phyloP scores from a whole-genome alignment of 2,329 filamentous ascomycete genomes.

The Teratosphaeria destructans region DNA sequence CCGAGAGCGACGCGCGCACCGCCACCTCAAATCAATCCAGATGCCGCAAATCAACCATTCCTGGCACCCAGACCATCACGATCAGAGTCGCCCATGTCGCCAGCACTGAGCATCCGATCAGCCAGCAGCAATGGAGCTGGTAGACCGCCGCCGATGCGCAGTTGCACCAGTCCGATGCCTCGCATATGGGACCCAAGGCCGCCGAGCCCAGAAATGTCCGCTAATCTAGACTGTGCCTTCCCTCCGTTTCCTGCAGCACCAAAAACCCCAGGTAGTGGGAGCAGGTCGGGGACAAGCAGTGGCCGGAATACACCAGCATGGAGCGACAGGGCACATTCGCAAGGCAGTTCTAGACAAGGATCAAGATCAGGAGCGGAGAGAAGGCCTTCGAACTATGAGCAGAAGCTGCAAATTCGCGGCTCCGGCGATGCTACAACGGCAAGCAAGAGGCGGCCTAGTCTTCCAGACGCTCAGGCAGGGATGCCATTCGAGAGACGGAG shows the following conservation, averaged over 20 bases:
- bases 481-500: background rate
- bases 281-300: constrained; percentile 11
- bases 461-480: background rate
- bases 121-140: constrained; percentile 11
- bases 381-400: constrained; percentile 26
- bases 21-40: constrained; percentile 21
- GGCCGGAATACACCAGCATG: constrained; percentile 16
- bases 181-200: constrained; percentile 22
- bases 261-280: background rate
- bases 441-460: constrained; percentile 36
- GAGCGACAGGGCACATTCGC: constrained; percentile 17
- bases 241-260: constrained; percentile 38
- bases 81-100: constrained; percentile 41
- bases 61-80: constrained; percentile 33
- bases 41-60: constrained; percentile 21
- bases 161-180: constrained; percentile 21
- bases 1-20: constrained; percentile 11
- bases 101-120: constrained; percentile 22
- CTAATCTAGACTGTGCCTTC: constrained; percentile 42
- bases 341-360: constrained; percentile 13
- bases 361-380: constrained; percentile 21
- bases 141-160: constrained; percentile 15
- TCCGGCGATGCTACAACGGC: constrained; percentile 38
- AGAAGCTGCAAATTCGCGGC: constrained; percentile 33
- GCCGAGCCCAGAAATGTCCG: constrained; percentile 33